Conservation (phyloP, 371 early-diverging fungal genomes). For the Haplosporangium sp. region DNA sequence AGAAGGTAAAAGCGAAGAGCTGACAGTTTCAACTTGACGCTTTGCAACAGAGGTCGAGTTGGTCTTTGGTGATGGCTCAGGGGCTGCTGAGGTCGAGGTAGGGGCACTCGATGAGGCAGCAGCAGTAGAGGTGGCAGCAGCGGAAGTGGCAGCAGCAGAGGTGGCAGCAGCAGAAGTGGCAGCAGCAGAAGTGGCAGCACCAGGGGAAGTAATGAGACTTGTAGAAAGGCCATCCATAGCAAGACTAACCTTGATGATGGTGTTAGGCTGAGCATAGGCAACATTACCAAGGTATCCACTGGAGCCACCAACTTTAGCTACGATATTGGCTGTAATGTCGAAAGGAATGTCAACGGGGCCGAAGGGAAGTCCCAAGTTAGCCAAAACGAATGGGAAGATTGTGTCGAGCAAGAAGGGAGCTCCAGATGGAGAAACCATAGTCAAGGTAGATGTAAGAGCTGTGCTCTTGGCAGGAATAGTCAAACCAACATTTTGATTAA, state of each 20-base stretch:
- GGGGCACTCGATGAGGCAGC: not conserved
- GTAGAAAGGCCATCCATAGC: conserved; percentile 1
- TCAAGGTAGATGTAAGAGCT: conserved; percentile 27
- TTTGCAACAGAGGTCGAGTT: conserved; percentile 9
- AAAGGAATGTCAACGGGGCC: conserved; percentile 31
- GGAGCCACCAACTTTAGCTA: conserved; percentile 36
- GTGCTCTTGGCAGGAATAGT: conserved; percentile 35
- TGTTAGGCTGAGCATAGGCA: conserved; percentile 22
- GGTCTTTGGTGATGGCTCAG: not conserved
- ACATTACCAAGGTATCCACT: conserved; percentile 46
- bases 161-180: not conserved
- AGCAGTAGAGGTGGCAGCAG: not conserved
- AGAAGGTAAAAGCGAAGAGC: no score
- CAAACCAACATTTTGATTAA: conserved; percentile 40
- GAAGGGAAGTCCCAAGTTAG: conserved; percentile 13
- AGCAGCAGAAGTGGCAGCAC: not conserved
- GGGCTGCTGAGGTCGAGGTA: not conserved
- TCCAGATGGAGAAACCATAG: conserved; percentile 35
- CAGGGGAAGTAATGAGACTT: not conserved
- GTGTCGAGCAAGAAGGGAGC: conserved; percentile 14
- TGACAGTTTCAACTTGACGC: conserved; percentile 20
- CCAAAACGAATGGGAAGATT: conserved; percentile 23
- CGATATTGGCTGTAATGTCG: conserved; percentile 45
- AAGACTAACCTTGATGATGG: conserved; percentile 30
- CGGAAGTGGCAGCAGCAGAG: conserved; percentile 1